A percentile compares a stretch with the other conserved stretches of the same genome.
Evolutionary conservation across 2,329 filamentous ascomycete genomes (phyloP).

Genomic region (Endothia cerciana): DNA sequence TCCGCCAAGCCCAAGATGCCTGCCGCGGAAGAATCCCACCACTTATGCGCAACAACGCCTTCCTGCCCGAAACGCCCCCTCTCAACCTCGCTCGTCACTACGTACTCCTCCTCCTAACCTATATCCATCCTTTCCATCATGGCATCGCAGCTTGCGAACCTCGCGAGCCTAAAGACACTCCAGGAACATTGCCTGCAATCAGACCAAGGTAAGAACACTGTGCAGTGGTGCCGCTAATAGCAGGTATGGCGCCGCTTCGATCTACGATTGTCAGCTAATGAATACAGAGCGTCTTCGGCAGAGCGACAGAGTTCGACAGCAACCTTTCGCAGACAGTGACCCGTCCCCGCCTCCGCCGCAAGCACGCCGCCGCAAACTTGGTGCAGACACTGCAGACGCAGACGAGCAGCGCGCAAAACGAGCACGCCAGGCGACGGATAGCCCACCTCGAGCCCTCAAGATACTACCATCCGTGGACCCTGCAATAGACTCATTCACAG

Average conservation of each 20-base stretch:
- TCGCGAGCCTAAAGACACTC: not conserved
- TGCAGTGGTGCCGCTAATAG: conserved; percentile 1
- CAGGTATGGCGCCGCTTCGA: not conserved
- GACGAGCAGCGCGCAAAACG: conserved; percentile 8
- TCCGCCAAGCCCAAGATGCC: too few relatives aligned
- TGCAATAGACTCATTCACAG: conserved; percentile 2
- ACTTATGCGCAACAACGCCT: conserved; percentile 6
- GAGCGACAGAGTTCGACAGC: not conserved
- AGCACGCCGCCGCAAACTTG: conserved; percentile 3
- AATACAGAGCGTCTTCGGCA: not conserved
- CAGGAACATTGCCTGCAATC: conserved; percentile 2
- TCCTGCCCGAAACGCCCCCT: conserved; percentile 4
- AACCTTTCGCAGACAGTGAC: not conserved
- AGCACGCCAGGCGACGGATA: conserved; percentile 2
- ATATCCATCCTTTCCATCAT: conserved; percentile 6
- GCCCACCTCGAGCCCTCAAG: conserved; percentile 1
- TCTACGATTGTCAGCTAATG: conserved; percentile 8
- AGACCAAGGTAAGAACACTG: not conserved
- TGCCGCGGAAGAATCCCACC: not conserved
- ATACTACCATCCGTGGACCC: not conserved
- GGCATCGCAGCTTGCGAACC: conserved; percentile 4
- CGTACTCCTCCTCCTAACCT: conserved; percentile 2
- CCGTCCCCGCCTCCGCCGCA: not conserved
- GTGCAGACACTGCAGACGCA: conserved; percentile 6
- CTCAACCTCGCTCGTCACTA: conserved; percentile 4